Base-by-base conservation (phyloP, 176 grass and related monocot species). In the Phoenix dactylifera region DNA sequence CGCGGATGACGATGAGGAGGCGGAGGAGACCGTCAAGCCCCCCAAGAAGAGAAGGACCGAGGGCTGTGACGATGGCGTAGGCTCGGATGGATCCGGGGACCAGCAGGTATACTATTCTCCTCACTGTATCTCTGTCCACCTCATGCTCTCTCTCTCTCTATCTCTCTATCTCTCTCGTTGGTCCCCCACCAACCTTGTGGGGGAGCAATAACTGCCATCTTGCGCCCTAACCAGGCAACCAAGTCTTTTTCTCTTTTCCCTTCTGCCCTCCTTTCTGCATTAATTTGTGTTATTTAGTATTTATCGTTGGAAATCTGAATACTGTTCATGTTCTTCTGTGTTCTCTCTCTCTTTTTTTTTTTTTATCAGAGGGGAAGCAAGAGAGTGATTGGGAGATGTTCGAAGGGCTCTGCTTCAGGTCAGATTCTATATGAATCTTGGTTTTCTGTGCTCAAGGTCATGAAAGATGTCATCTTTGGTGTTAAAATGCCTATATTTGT, bases 1-100 rank as follows among this genome's bases (percentile, higher is more conserved):
- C 61, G 74, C 74, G 26, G 78, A 72, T 28, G 89, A 64, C 5
- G 70, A 52, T 5, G 57, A 73, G 9, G 68, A 72, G 25, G 82
- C 71, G 63, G 85, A 89, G 64, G 93, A 89, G 26, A 69, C 79
- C 55, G 69, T 84, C 64, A 92, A 89, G 73, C 94, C 94, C 55
- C 81, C 73, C 55, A 98, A 92, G 76, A 98, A 98, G 79, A 83
- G 84, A 70, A 81, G 78, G 73, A 92, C 89, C 75, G 87, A 88
- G 26, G 59, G 69, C 32, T 79, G 49, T 57, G 60, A 57, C 54
- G 75, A 52, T 16, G 65, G 26, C 4, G 4, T 25, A 19, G n/a
- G 65, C 35, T 68, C 25, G 69, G 22, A 77, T 7, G 55, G 52
- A 18, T 57, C 64, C 49, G 3, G 5, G 57, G 24, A 26, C 22